Evolutionary conservation across 148 eudicot genomes (phyloP).

Genomic region (Camellia japonica): DNA sequence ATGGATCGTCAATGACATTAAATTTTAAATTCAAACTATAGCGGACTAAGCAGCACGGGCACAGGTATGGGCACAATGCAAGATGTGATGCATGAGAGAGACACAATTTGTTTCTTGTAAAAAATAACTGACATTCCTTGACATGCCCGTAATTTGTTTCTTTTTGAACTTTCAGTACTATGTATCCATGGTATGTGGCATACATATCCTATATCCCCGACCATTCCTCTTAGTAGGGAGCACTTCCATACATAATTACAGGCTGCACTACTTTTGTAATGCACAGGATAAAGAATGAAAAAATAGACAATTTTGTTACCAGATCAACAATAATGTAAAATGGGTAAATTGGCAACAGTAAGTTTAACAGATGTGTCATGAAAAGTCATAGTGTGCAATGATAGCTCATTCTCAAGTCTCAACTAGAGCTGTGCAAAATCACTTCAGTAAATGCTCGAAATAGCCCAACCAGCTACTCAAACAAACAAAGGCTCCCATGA

Average conservation of each 20-base stretch:
- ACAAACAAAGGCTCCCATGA: background rate
- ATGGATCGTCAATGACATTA: background rate
- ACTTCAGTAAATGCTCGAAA: background rate
- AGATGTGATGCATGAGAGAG: too few species aligned
- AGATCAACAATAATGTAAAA: background rate
- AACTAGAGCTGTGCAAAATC: background rate
- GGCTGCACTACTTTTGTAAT: background rate
- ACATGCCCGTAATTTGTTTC: background rate
- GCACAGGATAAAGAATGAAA: background rate
- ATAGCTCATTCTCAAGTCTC: background rate
- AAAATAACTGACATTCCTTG: background rate
- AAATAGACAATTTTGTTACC: background rate
- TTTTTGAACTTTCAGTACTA: background rate
- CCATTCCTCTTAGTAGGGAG: background rate
- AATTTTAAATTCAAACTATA: background rate
- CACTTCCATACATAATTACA: background rate
- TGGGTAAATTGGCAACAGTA: background rate
- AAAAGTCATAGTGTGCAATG: background rate
- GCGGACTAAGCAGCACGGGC: background rate
- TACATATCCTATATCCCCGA: background rate
- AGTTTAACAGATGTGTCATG: background rate
- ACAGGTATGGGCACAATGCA: too few species aligned
- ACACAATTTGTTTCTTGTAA: too few species aligned
- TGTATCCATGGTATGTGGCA: too few species aligned
- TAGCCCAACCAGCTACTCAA: background rate